Evolutionary conservation across 2,329 filamentous ascomycete species (phyloP).

Genomic region (Bipolaris victoriae): DNA sequence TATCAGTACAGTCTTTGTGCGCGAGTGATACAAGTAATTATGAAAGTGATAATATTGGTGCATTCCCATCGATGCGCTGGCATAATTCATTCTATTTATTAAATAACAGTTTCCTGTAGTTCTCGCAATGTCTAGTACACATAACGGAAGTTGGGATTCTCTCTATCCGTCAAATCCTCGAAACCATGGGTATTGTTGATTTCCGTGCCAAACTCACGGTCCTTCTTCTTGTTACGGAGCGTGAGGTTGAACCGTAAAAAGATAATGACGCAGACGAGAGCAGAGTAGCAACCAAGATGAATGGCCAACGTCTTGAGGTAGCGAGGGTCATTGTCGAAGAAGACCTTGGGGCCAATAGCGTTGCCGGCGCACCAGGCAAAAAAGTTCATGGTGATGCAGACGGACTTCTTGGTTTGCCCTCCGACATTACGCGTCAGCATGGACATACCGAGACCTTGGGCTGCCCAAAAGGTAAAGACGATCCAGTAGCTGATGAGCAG

Average conservation of each 20-base stretch:
- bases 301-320: conserved; percentile 74
- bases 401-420: conserved; percentile 75
- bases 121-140: conserved; percentile 43
- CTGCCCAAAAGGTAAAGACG: conserved; percentile 78
- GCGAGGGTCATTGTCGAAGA: conserved; percentile 61
- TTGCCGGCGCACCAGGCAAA: conserved; percentile 73
- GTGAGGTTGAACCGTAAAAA: conserved; percentile 65
- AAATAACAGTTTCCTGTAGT: not conserved
- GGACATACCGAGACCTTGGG: conserved; percentile 69
- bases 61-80: not conserved
- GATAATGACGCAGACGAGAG: conserved; percentile 64
- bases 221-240: conserved; percentile 65
- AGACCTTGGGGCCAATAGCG: conserved; percentile 61
- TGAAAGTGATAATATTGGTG: no score
- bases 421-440: conserved; percentile 73
- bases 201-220: conserved; percentile 50
- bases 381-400: conserved; percentile 72
- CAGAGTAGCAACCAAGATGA: conserved; percentile 71
- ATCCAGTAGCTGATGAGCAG: conserved; percentile 78
- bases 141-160: conserved; percentile 67
- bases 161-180: conserved; percentile 67
- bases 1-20: not conserved
- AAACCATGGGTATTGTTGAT: conserved; percentile 57
- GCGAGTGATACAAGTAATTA: not conserved
- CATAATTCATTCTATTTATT: not conserved